phyloP scores from a whole-genome alignment of 1,284 basidiomycete species.

The Lignosus rhinocerotis region DNA sequence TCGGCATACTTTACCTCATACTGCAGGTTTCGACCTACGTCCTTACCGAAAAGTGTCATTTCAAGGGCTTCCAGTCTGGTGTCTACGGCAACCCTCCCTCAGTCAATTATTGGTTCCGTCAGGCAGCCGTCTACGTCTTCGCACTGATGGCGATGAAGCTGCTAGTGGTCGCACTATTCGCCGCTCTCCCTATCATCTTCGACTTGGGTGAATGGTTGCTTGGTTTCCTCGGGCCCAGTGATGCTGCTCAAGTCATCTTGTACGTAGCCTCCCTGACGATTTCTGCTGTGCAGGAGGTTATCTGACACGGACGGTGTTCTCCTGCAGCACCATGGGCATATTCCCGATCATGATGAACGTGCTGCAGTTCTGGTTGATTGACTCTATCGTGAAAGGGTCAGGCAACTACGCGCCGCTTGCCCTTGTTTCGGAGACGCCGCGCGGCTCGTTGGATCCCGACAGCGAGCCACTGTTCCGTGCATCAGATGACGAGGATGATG shows the following conservation, averaged over 20 bases:
- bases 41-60: constrained; percentile 62
- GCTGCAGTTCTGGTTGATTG: constrained; percentile 86
- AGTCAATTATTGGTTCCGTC: constrained; percentile 74
- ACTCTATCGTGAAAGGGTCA: constrained; percentile 82
- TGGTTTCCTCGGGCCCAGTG: constrained; percentile 72
- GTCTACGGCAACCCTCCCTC: constrained; percentile 84
- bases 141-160: constrained; percentile 91
- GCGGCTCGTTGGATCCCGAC: constrained; percentile 39
- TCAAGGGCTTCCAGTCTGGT: constrained; percentile 84
- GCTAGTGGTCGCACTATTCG: constrained; percentile 75
- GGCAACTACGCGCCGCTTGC: constrained; percentile 36
- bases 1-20: constrained; percentile 81
- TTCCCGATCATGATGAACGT: constrained; percentile 95
- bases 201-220: constrained; percentile 81
- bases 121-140: constrained; percentile 85
- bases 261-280: constrained; percentile 40
- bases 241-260: constrained; percentile 82
- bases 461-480: constrained; percentile 53
- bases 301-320: constrained; percentile 3
- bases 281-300: neutral
- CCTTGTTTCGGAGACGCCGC: constrained; percentile 39
- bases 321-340: constrained; percentile 79
- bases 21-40: constrained; percentile 73
- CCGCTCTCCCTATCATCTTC: constrained; percentile 72
- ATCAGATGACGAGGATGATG: constrained; percentile 55